Evolutionary conservation across 257 asterid species (phyloP), one percentile per base, ranked within the genome.

Genomic region (Penstemon davidsonii): DNA sequence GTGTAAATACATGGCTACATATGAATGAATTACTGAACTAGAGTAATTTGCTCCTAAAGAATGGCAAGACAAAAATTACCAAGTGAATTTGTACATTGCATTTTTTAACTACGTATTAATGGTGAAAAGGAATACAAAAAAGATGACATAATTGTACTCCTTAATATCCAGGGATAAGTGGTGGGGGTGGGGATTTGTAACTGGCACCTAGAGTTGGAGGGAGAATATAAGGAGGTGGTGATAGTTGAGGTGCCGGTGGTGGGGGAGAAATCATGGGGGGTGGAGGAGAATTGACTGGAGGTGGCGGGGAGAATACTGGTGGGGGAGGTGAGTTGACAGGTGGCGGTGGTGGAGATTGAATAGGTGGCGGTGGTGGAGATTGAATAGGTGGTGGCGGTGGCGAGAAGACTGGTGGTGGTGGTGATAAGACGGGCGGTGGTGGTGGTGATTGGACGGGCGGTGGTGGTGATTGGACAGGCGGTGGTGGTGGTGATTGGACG

Each of bases 151-250:
- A 39, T 58, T 55, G 51, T 69, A 51, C 73, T 72, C 68, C 75
- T 84, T 79, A 85, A 64, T 89, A 86, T 55, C 95, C 96, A 1
- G 40, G 76, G 79, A 81, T 77, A 52, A 78, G 62, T 57, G 97
- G 97, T 40, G 96, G 96, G 9, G 97, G 97, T 4, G 97, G 97
- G 42, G 88, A 79, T 68, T 81, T 72, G 10, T 84, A 84, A 13
- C 49, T 33, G 5, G 75, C 72, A 62, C 86, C 88, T 51, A 84
- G 33, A 25, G 9, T 71, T 11, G 96, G 91, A 6, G 95, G 87
- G 70, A 77, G 67, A 36, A 63, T 52, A 4, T 66, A 52, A 4
- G 82, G 79, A 12, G 84, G 84, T 12, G 85, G 85, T 41, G 88
- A 79, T 8, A 85, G 70, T 7, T 38, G 56, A 8, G 65, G 79